Percentiles rank a stretch among this genome's conserved stretches.
Evolutionary conservation across 2,329 filamentous ascomycete species (phyloP).

Genomic region (Arthrobotrys conoides): DNA sequence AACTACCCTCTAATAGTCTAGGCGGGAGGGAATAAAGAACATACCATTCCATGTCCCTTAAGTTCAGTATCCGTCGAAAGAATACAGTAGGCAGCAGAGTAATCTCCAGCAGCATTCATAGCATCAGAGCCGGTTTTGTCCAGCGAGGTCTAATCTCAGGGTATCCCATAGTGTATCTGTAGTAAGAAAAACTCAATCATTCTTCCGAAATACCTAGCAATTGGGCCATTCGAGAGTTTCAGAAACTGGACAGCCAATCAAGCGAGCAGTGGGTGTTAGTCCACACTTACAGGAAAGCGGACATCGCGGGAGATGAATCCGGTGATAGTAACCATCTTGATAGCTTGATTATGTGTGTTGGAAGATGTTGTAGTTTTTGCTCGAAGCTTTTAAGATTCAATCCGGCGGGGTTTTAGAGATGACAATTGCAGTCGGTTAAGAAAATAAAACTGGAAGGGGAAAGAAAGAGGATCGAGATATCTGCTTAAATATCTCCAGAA

Average conservation of each 20-base stretch:
- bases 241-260: conserved; percentile 30
- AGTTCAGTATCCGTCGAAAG: conserved; percentile 81
- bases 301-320: conserved; percentile 80
- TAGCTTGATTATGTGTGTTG: conserved; percentile 18
- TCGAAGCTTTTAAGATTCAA: not conserved
- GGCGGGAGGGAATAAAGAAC: conserved; percentile 27
- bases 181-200: conserved; percentile 56
- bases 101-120: conserved; percentile 95
- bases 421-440: conserved; percentile 3
- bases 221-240: conserved; percentile 24
- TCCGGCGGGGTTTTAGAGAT: not conserved
- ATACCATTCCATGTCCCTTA: conserved; percentile 83
- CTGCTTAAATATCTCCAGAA: conserved; percentile 11
- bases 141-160: conserved; percentile 77
- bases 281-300: conserved; percentile 75
- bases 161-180: conserved; percentile 18
- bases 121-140: conserved; percentile 97
- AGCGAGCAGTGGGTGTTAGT: conserved; percentile 26
- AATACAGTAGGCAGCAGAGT: conserved; percentile 95
- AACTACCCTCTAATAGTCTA: not conserved
- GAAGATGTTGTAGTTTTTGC: conserved; percentile 33
- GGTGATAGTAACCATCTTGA: conserved; percentile 76
- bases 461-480: conserved; percentile 17
- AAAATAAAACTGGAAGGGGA: not conserved
- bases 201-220: conserved; percentile 50